Base-by-base conservation (phyloP, 495 filamentous ascomycete species). In the Aspergillus mulundensis region DNA sequence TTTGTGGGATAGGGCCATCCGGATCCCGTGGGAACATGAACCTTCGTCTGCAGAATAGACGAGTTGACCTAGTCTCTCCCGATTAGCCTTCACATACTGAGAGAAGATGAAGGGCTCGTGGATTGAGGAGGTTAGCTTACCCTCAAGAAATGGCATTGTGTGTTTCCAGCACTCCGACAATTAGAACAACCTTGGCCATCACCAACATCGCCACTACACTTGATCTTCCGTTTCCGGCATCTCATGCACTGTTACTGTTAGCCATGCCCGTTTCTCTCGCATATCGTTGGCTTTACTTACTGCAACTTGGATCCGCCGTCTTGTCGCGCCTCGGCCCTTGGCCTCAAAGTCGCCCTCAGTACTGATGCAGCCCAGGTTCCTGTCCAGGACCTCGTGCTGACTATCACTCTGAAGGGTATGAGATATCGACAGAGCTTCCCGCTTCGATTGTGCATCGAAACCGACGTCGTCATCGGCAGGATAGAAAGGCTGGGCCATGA, bases 171-270 rank as follows among this genome's bases (percentile, higher is more conserved):
- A 57, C 73, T 80, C 59, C 85, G 87, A 75, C 94, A 98, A 70
- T 91, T 95, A 15, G 80, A 71, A 66, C 94, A 98, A 25, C 88
- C 89, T 20, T 76, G 74, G 10, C 86, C 88, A 65, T 89, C 80
- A 23, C 85, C 86, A 5, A 78, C 77, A 67, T 97, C 92, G 30
- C 93, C 94, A 57, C 89, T 96, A 74, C 94, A 98, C 66, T 90
- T 88, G 64, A 98, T 98, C 77, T 98, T 98, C 50, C 94, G 81
- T 69, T 91, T 91, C 47, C 94, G 85, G 67, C 94, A 98, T 57
- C 94, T 84, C 25, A 81, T 82, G 70, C 94, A 98, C 94, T 97
- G 58, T 30, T 15, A 3, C 23, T 28, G 50, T 64, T 28, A 66
- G 57, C 57, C 18, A 20, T 45, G 53, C 57, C 47, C 66, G 24